Percentiles rank a stretch among this genome's conserved stretches.
Evolutionary conservation across 371 early-diverging fungal species (phyloP).

Genomic region (Scutellospora calospora): DNA sequence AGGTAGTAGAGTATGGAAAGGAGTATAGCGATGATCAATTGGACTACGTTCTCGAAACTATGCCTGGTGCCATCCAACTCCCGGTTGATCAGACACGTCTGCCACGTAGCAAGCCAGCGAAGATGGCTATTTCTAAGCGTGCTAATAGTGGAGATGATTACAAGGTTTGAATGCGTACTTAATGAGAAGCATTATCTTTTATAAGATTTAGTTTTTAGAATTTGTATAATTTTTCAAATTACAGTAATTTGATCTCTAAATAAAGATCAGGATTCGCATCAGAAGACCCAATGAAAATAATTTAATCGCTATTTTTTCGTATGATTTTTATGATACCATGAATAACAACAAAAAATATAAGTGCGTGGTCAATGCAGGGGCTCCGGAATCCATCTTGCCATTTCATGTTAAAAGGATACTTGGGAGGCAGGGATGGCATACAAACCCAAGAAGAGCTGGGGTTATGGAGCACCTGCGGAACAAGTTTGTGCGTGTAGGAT

Average conservation of each 20-base stretch:
- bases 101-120: slow-evolving; percentile 27
- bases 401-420: slow-evolving; percentile 22
- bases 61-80: slow-evolving; percentile 28
- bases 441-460: not conserved
- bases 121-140: slow-evolving; percentile 21
- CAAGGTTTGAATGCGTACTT: slow-evolving; percentile 34
- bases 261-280: slow-evolving; percentile 33
- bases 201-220: not conserved
- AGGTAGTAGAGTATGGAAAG: slow-evolving; percentile 18
- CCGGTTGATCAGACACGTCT: slow-evolving; percentile 26
- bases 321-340: slow-evolving; percentile 14
- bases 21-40: slow-evolving; percentile 18
- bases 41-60: slow-evolving; percentile 12
- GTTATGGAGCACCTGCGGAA: slow-evolving; percentile 3
- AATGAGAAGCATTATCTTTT: slow-evolving; percentile 15
- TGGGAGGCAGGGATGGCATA: not conserved
- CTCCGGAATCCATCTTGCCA: slow-evolving; percentile 34
- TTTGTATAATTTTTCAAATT: slow-evolving; percentile 9
- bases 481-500: not conserved
- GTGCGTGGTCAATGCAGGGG: slow-evolving; percentile 28
- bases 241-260: slow-evolving; percentile 2
- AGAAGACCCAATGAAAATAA: slow-evolving; percentile 35
- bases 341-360: slow-evolving; percentile 27
- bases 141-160: slow-evolving; percentile 9
- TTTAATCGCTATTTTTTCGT: slow-evolving; percentile 1